phyloP scores from a whole-genome alignment of 2,329 filamentous ascomycete species.

The Colletotrichum caudatum region DNA sequence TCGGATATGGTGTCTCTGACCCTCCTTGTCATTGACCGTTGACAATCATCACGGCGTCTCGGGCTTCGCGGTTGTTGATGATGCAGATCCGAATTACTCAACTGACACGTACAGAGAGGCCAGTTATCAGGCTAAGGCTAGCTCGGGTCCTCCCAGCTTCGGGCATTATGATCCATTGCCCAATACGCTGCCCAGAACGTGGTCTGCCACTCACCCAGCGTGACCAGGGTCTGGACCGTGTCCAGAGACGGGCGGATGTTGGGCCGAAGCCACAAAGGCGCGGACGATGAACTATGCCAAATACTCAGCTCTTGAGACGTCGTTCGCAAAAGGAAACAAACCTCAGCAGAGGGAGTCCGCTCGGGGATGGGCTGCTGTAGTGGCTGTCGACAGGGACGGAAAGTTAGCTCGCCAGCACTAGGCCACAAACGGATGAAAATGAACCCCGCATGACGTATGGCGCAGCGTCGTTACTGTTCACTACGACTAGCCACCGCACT shows the following conservation, averaged over 20 bases:
- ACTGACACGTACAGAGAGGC: slow-evolving; percentile 15
- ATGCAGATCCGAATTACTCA: slow-evolving; percentile 12
- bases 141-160: neutral
- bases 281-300: slow-evolving; percentile 12
- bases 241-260: slow-evolving; percentile 11
- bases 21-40: slow-evolving; percentile 7
- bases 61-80: slow-evolving; percentile 25
- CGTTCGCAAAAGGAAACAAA: slow-evolving; percentile 22
- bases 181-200: slow-evolving; percentile 15
- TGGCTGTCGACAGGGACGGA: slow-evolving; percentile 13
- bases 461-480: slow-evolving; percentile 27
- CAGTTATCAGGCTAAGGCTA: slow-evolving; percentile 16
- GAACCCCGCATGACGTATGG: slow-evolving; percentile 39
- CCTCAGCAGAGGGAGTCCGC: neutral
- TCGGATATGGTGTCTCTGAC: slow-evolving; percentile 13
- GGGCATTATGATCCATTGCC: slow-evolving; percentile 2
- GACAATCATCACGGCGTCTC: slow-evolving; percentile 15
- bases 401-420: slow-evolving; percentile 22
- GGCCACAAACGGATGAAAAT: slow-evolving; percentile 28
- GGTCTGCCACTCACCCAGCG: slow-evolving; percentile 15
- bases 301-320: slow-evolving; percentile 15
- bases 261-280: slow-evolving; percentile 31
- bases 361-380: neutral
- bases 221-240: slow-evolving; percentile 20
- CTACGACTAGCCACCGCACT: slow-evolving; percentile 34